Percentiles rank a stretch among this genome's conserved stretches.
Evolutionary conservation across 2,329 filamentous ascomycete species (phyloP).

Genomic region (Metarhizium anisopliae): DNA sequence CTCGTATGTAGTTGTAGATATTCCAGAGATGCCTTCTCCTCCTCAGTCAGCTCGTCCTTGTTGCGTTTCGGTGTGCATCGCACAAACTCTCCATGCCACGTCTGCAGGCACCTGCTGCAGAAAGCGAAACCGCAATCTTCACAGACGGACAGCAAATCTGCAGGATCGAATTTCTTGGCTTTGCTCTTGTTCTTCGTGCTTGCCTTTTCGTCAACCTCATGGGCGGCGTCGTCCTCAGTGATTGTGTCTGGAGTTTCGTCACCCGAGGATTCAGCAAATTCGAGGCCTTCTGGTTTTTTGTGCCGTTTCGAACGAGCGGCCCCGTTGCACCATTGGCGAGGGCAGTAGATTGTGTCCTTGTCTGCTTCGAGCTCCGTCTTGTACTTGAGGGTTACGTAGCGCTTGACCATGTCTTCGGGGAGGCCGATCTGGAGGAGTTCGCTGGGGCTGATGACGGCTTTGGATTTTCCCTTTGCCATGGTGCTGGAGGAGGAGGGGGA

Average conservation of each 20-base stretch:
- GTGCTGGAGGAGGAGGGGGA: slow-evolving; percentile 1
- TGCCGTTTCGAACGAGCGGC: slow-evolving; percentile 70
- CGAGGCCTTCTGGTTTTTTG: slow-evolving; percentile 59
- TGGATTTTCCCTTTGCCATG: slow-evolving; percentile 37
- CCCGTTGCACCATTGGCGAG: slow-evolving; percentile 84
- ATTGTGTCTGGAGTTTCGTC: slow-evolving; percentile 42
- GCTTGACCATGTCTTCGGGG: slow-evolving; percentile 62
- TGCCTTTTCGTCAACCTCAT: slow-evolving; percentile 9
- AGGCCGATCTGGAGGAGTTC: slow-evolving; percentile 75
- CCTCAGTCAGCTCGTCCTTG: slow-evolving; percentile 63
- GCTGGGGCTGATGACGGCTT: slow-evolving; percentile 66
- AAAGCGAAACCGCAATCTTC: slow-evolving; percentile 87
- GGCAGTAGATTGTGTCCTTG: slow-evolving; percentile 87
- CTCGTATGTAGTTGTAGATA: slow-evolving; percentile 78
- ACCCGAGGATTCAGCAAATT: slow-evolving; percentile 44
- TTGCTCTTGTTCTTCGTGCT: slow-evolving; percentile 14
- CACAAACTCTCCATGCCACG: slow-evolving; percentile 87
- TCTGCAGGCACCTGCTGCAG: slow-evolving; percentile 58
- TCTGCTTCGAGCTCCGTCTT: slow-evolving; percentile 89
- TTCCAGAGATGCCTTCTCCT: slow-evolving; percentile 78
- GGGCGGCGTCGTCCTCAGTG: slow-evolving; percentile 32
- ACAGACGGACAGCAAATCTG: slow-evolving; percentile 71
- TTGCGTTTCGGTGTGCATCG: slow-evolving; percentile 60
- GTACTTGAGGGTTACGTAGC: slow-evolving; percentile 84
- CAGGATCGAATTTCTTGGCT: slow-evolving; percentile 28